phyloP scores from a whole-genome alignment of 768 basidiomycete genomes.

The Russula foetens region DNA sequence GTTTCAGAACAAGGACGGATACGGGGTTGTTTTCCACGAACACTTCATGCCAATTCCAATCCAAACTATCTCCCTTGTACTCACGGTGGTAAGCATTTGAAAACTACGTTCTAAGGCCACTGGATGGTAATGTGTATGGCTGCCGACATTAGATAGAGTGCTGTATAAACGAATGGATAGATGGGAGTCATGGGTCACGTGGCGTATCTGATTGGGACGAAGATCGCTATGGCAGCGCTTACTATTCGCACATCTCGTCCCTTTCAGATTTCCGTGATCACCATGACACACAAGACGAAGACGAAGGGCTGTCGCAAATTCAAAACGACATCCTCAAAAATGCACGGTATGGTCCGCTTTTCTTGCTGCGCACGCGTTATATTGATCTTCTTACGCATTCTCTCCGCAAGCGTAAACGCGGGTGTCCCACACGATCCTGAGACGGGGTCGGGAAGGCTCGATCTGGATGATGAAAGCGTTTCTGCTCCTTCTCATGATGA shows the following conservation, averaged over 20 bases:
- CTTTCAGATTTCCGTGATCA: background rate
- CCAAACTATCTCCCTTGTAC: background rate
- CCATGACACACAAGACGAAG: too few species aligned
- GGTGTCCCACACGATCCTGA: background rate
- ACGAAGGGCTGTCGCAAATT: background rate
- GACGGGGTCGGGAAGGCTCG: background rate
- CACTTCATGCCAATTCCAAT: constrained; percentile 1
- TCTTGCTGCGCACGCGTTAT: background rate
- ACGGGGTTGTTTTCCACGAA: background rate
- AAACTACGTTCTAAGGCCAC: background rate
- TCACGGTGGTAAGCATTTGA: constrained; percentile 6
- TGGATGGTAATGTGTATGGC: background rate
- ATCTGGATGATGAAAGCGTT: too few species aligned
- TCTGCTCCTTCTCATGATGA: background rate
- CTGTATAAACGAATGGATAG: constrained; percentile 8
- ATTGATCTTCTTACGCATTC: background rate
- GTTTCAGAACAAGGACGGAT: background rate
- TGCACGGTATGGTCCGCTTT: background rate
- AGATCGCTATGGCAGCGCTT: background rate
- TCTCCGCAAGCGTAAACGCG: background rate
- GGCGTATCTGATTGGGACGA: background rate
- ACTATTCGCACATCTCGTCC: background rate
- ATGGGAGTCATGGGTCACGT: too few species aligned
- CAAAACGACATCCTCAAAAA: background rate
- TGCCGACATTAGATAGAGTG: constrained; percentile 1